Evolutionary conservation across 345 rosid genomes (phyloP).

Genomic region (Lumnitzera littorea): DNA sequence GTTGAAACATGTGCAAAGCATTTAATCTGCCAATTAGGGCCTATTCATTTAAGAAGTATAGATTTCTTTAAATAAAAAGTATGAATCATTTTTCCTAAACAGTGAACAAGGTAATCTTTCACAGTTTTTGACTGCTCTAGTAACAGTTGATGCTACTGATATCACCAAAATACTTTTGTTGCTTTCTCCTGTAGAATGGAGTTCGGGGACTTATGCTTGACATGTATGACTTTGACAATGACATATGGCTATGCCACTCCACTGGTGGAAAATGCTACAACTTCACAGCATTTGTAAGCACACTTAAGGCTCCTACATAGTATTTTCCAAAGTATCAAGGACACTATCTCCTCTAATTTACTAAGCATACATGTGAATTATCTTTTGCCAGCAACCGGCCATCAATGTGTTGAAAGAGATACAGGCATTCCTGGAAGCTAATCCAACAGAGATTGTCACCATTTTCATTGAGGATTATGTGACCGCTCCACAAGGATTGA

Average conservation of each 20-base stretch:
- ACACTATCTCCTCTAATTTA: not conserved
- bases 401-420: slow-evolving; percentile 70
- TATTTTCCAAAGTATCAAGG: not conserved
- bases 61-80: not conserved
- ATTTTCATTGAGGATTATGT: slow-evolving; percentile 95
- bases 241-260: slow-evolving; percentile 92
- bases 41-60: not conserved
- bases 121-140: no score
- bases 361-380: not conserved
- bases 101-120: no score
- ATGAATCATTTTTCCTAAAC: no score
- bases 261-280: slow-evolving; percentile 56
- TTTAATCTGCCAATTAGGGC: not conserved
- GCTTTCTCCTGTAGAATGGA: slow-evolving; percentile 55
- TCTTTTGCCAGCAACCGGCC: slow-evolving; percentile 69
- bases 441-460: slow-evolving; percentile 79
- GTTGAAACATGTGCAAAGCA: not conserved
- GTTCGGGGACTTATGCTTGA: slow-evolving; percentile 94
- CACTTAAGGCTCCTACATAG: not conserved
- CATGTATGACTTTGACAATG: slow-evolving; percentile 72
- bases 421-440: slow-evolving; percentile 50
- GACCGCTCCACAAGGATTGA: slow-evolving; percentile 59
- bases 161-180: not conserved
- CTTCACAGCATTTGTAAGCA: slow-evolving; percentile 80
- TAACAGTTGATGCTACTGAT: no score